Evolutionary conservation across 202 grass and related monocot genomes (phyloP).

Genomic region (Alloteropsis angusta): DNA sequence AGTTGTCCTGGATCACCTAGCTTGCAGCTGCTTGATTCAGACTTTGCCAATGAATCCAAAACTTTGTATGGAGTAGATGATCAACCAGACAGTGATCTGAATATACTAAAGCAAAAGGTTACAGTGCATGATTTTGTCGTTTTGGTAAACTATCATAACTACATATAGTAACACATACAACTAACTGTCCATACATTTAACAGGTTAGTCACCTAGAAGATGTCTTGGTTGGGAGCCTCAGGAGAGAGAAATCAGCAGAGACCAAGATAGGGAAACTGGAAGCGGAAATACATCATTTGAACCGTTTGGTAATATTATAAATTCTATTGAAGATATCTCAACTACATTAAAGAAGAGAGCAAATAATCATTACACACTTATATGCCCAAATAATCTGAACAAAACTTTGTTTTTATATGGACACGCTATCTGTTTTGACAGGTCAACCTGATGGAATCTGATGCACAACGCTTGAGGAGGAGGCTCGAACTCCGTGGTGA

Average conservation of each 20-base stretch:
- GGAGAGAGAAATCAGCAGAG: conserved; percentile 69
- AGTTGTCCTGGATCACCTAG: conserved; percentile 31
- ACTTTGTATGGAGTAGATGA: conserved; percentile 25
- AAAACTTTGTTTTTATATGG: background rate
- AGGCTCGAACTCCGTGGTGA: conserved; percentile 49
- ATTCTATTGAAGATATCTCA: conserved; percentile 3
- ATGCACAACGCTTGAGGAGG: conserved; percentile 37
- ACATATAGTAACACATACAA: background rate
- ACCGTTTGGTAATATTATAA: conserved; percentile 53
- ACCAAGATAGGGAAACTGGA: conserved; percentile 56
- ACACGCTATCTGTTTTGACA: conserved; percentile 29
- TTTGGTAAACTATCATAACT: conserved; percentile 2
- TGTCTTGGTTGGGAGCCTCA: conserved; percentile 63
- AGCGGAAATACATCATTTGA: conserved; percentile 65
- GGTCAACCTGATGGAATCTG: conserved; percentile 68
- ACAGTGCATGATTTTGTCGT: conserved; percentile 1
- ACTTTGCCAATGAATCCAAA: conserved; percentile 34
- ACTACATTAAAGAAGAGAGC: background rate
- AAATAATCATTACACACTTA: background rate
- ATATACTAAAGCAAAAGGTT: conserved; percentile 64
- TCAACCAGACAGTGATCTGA: conserved; percentile 35
- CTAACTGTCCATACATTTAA: conserved; percentile 14
- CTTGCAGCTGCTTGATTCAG: conserved; percentile 40
- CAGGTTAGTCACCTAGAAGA: conserved; percentile 57
- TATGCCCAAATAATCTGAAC: conserved; percentile 6